A percentile compares a stretch with the other conserved stretches of the same genome.
phyloP scores from a whole-genome alignment of 345 rosid species.

The Sonneratia alba region DNA sequence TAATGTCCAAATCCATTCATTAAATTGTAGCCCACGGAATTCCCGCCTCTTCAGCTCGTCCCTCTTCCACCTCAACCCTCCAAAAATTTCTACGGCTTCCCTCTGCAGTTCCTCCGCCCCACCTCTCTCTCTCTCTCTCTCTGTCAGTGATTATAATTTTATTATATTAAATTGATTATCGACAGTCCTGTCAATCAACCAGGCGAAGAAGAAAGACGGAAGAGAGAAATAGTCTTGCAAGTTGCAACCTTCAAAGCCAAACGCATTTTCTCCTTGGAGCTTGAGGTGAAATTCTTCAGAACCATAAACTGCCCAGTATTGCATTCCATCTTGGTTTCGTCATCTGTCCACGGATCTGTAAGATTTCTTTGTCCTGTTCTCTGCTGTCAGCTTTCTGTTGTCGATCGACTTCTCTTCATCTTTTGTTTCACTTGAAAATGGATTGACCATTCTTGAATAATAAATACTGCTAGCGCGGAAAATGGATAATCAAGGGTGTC shows the following conservation, averaged over 20 bases:
- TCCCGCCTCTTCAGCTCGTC: conserved; percentile 45
- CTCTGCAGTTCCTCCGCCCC: background rate
- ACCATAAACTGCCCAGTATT: background rate
- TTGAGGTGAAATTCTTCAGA: background rate
- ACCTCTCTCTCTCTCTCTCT: conserved; percentile 1
- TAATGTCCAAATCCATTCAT: background rate
- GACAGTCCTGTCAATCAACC: background rate
- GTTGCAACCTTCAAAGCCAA: background rate
- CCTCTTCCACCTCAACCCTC: conserved; percentile 8
- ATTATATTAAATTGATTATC: background rate
- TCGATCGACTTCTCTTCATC: background rate
- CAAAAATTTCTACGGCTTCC: conserved; percentile 9
- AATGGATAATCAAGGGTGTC: background rate
- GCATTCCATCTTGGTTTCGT: background rate
- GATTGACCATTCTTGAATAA: background rate
- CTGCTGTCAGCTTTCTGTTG: background rate
- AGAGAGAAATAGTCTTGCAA: background rate
- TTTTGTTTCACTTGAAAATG: conserved; percentile 1
- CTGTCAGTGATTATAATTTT: background rate
- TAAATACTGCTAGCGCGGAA: background rate
- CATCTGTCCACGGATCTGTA: background rate
- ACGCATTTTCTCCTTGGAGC: background rate
- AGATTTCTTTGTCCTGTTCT: conserved; percentile 5
- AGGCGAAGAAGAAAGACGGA: background rate
- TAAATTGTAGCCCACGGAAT: conserved; percentile 21